Base-by-base conservation (phyloP, 805 yeast species). In the Teunomyces barrocoloradensis region DNA sequence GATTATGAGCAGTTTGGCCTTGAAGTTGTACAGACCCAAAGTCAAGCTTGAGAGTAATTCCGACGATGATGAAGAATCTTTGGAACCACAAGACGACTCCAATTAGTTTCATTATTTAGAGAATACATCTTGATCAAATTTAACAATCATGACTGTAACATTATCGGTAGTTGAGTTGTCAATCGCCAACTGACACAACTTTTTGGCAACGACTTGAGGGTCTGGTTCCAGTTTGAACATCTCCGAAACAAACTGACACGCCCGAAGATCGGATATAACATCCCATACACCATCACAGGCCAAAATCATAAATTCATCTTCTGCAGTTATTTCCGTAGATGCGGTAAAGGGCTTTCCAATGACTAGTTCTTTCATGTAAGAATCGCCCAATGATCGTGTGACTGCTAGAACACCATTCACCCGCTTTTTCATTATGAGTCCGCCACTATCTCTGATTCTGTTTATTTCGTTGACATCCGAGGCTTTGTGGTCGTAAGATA, bases 221-320 rank as follows among this genome's bases (percentile, higher is more conserved):
- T 84, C 72, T n/a, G 59, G 54, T 15, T 54, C 53, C 37, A 28
- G 35, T 17, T 53, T 56, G 47, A 73, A 68, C 10, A 79, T 69
- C 35, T 76, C 74, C 42, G 75, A 71, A 4, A 89, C 84, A 54
- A 85, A 64, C 47, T 84, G 84, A 48, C 94, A 87, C 0, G 98
- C 98, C 47, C 80, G 79, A 53, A 81, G 86, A 62, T 94, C 99
- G 6, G 83, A 75, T 44, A 91, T 78, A 4, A 92, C 97, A 64
- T 92, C 99, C 98, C 98, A 92, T 9, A 92, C 70, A 0, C 99
- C 99, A 66, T 92, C 99, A 65, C 98, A 94, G 0, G 97, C 98
- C 49, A 92, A 70, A 43, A 92, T 90, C 59, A 92, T 65, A 60
- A 88, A 89, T 55, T 86, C 86, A 63, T 91, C 97, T 9, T 69